Conservation (phyloP, 179 eudicot species). For the Silene vulgaris region DNA sequence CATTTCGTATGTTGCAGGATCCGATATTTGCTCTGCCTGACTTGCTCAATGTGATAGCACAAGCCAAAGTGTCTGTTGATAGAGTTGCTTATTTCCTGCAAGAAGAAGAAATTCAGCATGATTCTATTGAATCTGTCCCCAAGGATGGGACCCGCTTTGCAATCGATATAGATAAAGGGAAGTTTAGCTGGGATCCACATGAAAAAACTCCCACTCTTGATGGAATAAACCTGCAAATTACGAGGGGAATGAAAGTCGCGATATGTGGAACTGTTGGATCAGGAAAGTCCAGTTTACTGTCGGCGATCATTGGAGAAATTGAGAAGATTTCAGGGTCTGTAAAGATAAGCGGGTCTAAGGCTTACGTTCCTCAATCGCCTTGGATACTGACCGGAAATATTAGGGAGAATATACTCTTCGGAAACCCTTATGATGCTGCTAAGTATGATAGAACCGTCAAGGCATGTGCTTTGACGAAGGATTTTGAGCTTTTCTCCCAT, state of each 20-base stretch:
- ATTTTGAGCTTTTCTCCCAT: conserved; percentile 73
- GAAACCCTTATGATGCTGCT: conserved; percentile 35
- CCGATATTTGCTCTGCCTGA: conserved; percentile 83
- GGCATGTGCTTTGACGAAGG: conserved; percentile 61
- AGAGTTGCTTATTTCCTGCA: conserved; percentile 67
- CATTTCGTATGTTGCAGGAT: conserved; percentile 86
- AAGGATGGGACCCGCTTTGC: conserved; percentile 42
- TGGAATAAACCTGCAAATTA: conserved; percentile 45
- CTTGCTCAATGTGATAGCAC: conserved; percentile 62
- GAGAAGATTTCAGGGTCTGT: conserved; percentile 59
- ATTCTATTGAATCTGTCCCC: conserved; percentile 58
- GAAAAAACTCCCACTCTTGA: conserved; percentile 54
- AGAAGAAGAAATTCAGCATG: conserved; percentile 69
- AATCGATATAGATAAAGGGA: conserved; percentile 53
- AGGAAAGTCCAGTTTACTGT: conserved; percentile 87
- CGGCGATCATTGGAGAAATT: conserved; percentile 83
- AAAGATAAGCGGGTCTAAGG: conserved; percentile 72
- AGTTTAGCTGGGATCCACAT: conserved; percentile 60
- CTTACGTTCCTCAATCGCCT: conserved; percentile 72
- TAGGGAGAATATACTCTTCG: conserved; percentile 45
- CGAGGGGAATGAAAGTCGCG: conserved; percentile 83
- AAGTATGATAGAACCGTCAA: conserved; percentile 35
- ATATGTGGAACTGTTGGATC: conserved; percentile 97
- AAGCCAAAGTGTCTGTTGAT: conserved; percentile 83
- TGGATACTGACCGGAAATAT: conserved; percentile 49